A percentile compares a stretch with the other conserved stretches of the same genome.
Conservation (phyloP, 192 early-diverging fungal genomes). For the Coemansia sp. region DNA sequence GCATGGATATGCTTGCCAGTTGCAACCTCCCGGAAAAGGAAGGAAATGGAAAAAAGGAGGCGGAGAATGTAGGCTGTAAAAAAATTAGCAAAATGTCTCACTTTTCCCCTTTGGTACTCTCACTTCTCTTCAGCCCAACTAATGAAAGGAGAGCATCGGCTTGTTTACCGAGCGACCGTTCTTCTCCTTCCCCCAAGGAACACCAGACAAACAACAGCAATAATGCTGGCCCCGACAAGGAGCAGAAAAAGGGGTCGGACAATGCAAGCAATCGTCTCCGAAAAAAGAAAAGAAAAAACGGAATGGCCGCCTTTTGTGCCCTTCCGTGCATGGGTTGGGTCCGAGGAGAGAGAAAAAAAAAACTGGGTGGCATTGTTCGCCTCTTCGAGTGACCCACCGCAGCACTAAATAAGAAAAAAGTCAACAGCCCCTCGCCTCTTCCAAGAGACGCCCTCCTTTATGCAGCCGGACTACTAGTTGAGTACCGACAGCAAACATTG, state of each 20-base stretch:
- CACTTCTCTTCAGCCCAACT: not conserved
- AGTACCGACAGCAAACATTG: not conserved
- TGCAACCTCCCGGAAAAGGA: not conserved
- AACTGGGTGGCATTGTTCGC: not conserved
- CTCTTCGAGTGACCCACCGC: not conserved
- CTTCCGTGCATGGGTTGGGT: no score
- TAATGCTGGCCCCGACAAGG: not conserved
- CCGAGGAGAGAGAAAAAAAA: not conserved
- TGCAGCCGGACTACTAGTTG: not conserved
- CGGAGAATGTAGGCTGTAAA: not conserved
- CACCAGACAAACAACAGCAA: not conserved
- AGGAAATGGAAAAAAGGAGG: not conserved
- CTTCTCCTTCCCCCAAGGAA: not conserved
- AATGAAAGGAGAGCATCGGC: not conserved
- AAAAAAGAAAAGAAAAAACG: no score
- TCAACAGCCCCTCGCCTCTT: not conserved
- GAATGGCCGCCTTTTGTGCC: no score
- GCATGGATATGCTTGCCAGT: constrained; percentile 1
- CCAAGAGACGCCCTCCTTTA: not conserved
- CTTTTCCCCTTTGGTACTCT: no score
- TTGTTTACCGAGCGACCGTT: not conserved
- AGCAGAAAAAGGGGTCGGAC: no score
- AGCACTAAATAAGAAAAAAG: not conserved
- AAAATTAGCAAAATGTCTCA: not conserved
- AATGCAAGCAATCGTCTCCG: no score